Evolutionary conservation across 768 basidiomycete genomes (phyloP).

Genomic region (Tricholoma sp.): DNA sequence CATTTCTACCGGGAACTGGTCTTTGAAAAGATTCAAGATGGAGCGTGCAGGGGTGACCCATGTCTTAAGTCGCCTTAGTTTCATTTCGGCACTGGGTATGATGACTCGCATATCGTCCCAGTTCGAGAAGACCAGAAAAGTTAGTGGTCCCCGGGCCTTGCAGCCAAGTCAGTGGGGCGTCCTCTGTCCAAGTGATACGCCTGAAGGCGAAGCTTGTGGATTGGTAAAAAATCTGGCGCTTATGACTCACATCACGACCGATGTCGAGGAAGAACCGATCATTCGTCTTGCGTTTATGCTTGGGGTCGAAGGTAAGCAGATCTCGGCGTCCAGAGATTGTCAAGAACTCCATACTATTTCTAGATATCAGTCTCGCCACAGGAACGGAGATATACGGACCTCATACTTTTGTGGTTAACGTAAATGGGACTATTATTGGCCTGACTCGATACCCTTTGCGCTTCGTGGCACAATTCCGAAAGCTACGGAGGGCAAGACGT

Average conservation of each 20-base stretch:
- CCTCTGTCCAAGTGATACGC: constrained; percentile 96
- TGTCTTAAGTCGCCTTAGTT: constrained; percentile 90
- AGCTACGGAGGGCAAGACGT: constrained; percentile 84
- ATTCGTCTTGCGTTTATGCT: constrained; percentile 86
- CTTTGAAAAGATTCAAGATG: constrained; percentile 98
- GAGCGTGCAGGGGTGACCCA: constrained; percentile 98
- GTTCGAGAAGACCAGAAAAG: constrained; percentile 99
- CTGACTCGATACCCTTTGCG: constrained; percentile 79
- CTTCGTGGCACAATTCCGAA: constrained; percentile 89
- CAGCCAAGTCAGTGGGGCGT: constrained; percentile 99
- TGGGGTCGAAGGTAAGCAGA: constrained; percentile 83
- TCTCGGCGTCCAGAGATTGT: background rate
- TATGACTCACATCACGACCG: constrained; percentile 99
- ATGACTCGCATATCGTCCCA: constrained; percentile 99
- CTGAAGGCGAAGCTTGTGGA: constrained; percentile 99
- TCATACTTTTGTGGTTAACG: constrained; percentile 90
- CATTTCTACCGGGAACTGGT: constrained; percentile 99
- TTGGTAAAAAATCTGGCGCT: constrained; percentile 97
- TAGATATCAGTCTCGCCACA: constrained; percentile 87
- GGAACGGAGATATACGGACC: constrained; percentile 96
- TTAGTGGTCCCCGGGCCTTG: constrained; percentile 93
- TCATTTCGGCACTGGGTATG: constrained; percentile 98
- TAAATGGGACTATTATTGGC: constrained; percentile 95
- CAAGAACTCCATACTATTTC: constrained; percentile 5
- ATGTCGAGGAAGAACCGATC: constrained; percentile 94